These are phyloP conservation scores for Neoascochyta sp. DNA, from an alignment of 2,329 filamentous ascomycete genomes.

Conservation along the genomic window DNA sequence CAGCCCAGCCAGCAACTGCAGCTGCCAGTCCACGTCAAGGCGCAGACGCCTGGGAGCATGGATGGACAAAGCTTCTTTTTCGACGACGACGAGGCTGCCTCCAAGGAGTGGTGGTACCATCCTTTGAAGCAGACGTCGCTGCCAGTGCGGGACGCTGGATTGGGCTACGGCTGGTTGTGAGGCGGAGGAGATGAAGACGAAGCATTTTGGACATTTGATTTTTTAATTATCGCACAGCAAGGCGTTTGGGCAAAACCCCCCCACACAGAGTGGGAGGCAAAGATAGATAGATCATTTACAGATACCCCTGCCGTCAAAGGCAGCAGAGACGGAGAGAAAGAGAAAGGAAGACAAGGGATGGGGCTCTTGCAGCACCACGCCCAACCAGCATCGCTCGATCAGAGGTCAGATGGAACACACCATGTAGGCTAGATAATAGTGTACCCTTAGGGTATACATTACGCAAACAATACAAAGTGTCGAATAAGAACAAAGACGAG, in stretches of 20 bases:
- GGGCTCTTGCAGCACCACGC: too few species aligned
- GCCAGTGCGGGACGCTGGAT: constrained; percentile 38
- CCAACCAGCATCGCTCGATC: constrained; percentile 21
- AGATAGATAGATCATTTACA: constrained; percentile 14
- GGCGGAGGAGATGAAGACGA: too few species aligned
- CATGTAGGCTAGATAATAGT: constrained; percentile 2
- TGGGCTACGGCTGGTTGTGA: constrained; percentile 40
- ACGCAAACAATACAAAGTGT: too few species aligned
- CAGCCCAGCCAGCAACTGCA: constrained; percentile 17
- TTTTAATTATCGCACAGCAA: constrained; percentile 27
- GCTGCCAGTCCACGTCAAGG: constrained; percentile 26
- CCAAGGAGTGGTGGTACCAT: constrained; percentile 43
- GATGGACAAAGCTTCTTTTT: constrained; percentile 43
- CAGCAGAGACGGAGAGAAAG: too few species aligned
- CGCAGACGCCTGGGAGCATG: constrained; percentile 31
- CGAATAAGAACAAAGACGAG: background rate
- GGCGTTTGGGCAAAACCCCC: constrained; percentile 23
- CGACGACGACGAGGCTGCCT: constrained; percentile 37
- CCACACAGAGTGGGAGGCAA: constrained; percentile 7
- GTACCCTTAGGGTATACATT: too few species aligned
- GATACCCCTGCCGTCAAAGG: constrained; percentile 32
- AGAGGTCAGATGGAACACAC: constrained; percentile 26
- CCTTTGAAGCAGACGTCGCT: constrained; percentile 36
- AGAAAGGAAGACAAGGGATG: too few species aligned
- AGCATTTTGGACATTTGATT: constrained; percentile 10